These are phyloP conservation scores for Epichloe brachyelytri DNA, from an alignment of 2,329 filamentous ascomycete species.

Conservation along the genomic window DNA sequence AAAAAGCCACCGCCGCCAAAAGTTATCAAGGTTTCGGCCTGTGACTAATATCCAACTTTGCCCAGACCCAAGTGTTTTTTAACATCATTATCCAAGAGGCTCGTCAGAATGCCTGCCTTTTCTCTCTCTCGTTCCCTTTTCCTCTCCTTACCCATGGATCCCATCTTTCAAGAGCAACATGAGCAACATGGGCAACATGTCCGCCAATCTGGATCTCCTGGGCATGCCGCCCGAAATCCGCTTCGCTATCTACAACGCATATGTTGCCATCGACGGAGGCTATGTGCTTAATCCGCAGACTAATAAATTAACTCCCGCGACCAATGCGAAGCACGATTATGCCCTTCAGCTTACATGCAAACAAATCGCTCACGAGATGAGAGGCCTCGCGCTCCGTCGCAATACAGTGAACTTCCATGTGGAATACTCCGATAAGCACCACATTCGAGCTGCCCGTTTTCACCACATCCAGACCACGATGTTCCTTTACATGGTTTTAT, in stretches of 20 bases:
- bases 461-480: neutral
- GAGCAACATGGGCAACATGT: neutral
- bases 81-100: too few relatives aligned
- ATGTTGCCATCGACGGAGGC: neutral
- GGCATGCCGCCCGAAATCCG: neutral
- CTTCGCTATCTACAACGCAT: neutral
- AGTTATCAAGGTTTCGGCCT: too few relatives aligned
- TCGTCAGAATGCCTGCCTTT: too few relatives aligned
- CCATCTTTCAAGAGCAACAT: too few relatives aligned
- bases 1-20: too few relatives aligned
- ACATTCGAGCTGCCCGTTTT: neutral
- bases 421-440: neutral
- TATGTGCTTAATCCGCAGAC: neutral
- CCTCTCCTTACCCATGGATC: too few relatives aligned
- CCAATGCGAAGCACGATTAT: neutral
- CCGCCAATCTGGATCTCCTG: neutral
- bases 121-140: too few relatives aligned
- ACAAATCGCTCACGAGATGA: neutral
- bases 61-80: too few relatives aligned
- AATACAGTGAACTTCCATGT: neutral
- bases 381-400: neutral
- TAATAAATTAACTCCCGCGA: neutral
- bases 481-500: neutral
- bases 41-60: too few relatives aligned
- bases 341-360: neutral